Evolutionary conservation across 495 filamentous ascomycete genomes (phyloP).

Genomic region (Lindgomyces ingoldianus): DNA sequence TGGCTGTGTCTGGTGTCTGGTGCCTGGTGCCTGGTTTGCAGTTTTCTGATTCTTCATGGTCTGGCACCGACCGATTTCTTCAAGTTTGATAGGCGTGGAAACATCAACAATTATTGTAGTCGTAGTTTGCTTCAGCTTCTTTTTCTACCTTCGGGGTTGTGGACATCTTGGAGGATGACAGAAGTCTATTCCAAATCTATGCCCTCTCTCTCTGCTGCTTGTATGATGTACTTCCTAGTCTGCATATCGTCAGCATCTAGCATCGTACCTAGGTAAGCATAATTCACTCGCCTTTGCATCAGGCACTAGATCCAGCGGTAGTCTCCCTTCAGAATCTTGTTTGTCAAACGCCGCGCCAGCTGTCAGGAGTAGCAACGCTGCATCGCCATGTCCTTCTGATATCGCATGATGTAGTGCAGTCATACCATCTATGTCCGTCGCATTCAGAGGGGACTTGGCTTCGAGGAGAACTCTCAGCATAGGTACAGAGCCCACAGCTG

Average conservation of each 20-base stretch:
- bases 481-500: conserved; percentile 82
- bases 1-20: not conserved
- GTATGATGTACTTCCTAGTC: conserved; percentile 75
- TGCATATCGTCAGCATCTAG: conserved; percentile 38
- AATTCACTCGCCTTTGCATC: conserved; percentile 64
- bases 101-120: not conserved
- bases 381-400: conserved; percentile 90
- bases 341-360: conserved; percentile 82
- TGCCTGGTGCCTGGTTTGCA: conserved; percentile 6
- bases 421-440: conserved; percentile 78
- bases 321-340: conserved; percentile 67
- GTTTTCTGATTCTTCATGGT: not conserved
- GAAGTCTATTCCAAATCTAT: conserved; percentile 59
- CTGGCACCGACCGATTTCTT: conserved; percentile 2
- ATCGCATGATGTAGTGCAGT: conserved; percentile 92
- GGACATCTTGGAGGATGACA: not conserved
- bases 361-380: conserved; percentile 77
- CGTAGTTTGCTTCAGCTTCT: conserved; percentile 14
- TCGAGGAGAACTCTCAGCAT: conserved; percentile 80
- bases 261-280: not conserved
- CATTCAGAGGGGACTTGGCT: conserved; percentile 74
- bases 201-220: conserved; percentile 80
- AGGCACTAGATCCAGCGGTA: conserved; percentile 81
- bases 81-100: not conserved
- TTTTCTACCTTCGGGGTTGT: not conserved